phyloP scores from a whole-genome alignment of 108 stramenopile genomes.

The Nannochloropsis granulata region DNA sequence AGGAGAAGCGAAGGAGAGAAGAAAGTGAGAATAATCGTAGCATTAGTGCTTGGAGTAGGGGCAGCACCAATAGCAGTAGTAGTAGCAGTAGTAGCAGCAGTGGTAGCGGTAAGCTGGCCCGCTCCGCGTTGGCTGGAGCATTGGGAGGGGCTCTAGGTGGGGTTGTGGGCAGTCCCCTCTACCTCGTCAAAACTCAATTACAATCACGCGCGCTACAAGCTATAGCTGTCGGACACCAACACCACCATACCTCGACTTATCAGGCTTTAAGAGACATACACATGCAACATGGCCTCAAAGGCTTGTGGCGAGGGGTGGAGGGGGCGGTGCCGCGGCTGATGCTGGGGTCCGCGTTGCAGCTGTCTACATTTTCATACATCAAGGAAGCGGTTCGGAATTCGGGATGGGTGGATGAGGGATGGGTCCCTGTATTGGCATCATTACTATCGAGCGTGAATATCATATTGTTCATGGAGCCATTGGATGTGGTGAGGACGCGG shows the following conservation, averaged over 20 bases:
- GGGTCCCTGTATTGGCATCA: not conserved
- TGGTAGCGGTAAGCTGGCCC: not conserved
- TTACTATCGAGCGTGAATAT: not conserved
- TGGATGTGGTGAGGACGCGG: not conserved
- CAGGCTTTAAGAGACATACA: slow-evolving; percentile 14
- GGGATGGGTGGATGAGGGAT: slow-evolving; percentile 7
- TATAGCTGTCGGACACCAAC: not conserved
- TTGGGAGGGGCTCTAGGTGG: not conserved
- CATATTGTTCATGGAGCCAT: not conserved
- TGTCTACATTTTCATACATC: slow-evolving; percentile 17
- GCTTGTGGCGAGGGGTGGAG: slow-evolving; percentile 13
- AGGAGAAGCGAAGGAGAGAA: not conserved
- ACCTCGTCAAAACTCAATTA: not conserved
- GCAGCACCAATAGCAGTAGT: no score
- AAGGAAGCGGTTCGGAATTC: slow-evolving; percentile 10
- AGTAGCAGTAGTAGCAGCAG: no score
- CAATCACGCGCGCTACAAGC: not conserved
- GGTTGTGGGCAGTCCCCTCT: not conserved
- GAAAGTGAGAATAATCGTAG: not conserved
- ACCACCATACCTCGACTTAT: not conserved
- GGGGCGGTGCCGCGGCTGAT: slow-evolving; percentile 17
- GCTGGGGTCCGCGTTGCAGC: slow-evolving; percentile 17
- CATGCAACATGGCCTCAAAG: not conserved
- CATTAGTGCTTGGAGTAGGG: not conserved
- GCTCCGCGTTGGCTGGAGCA: not conserved